These are phyloP conservation scores for Collybia mongolica DNA, from an alignment of 768 basidiomycete genomes.

Conservation along the genomic window DNA sequence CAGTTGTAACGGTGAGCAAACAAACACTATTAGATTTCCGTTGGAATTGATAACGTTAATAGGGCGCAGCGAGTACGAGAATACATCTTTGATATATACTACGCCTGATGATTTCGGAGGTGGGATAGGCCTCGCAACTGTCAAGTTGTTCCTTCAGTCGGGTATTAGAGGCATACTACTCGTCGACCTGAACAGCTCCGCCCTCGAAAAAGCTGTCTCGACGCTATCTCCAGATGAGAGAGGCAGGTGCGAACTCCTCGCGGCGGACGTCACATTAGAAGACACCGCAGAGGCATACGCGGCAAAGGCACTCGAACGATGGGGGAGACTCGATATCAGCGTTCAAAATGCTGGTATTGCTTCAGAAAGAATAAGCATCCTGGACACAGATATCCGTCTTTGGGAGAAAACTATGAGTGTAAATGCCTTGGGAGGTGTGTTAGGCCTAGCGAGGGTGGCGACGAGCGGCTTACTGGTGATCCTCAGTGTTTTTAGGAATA, in stretches of 20 bases:
- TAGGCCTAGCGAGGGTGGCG: background rate
- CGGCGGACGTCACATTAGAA: constrained; percentile 5
- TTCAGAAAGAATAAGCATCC: background rate
- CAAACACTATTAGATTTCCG: too few species aligned
- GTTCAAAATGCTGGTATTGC: constrained; percentile 9
- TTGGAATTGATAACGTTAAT: too few species aligned
- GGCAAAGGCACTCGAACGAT: constrained; percentile 2
- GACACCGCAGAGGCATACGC: constrained; percentile 1
- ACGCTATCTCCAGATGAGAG: background rate
- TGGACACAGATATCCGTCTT: constrained; percentile 5
- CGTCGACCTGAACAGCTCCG: background rate
- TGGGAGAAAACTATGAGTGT: constrained; percentile 11
- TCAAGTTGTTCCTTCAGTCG: background rate
- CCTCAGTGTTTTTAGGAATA: constrained; percentile 12
- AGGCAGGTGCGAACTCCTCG: background rate
- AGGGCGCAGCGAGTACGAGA: too few species aligned
- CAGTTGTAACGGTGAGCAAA: too few species aligned
- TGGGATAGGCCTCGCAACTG: constrained; percentile 5
- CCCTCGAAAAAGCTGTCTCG: constrained; percentile 2
- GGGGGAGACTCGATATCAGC: constrained; percentile 12
- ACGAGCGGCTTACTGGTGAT: background rate
- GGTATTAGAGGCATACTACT: constrained; percentile 4
- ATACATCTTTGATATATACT: too few species aligned
- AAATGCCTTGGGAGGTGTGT: constrained; percentile 9
- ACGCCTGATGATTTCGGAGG: background rate